Evolutionary conservation across 2,329 filamentous ascomycete genomes (phyloP).

Genomic region (Paecilomyces variotii): DNA sequence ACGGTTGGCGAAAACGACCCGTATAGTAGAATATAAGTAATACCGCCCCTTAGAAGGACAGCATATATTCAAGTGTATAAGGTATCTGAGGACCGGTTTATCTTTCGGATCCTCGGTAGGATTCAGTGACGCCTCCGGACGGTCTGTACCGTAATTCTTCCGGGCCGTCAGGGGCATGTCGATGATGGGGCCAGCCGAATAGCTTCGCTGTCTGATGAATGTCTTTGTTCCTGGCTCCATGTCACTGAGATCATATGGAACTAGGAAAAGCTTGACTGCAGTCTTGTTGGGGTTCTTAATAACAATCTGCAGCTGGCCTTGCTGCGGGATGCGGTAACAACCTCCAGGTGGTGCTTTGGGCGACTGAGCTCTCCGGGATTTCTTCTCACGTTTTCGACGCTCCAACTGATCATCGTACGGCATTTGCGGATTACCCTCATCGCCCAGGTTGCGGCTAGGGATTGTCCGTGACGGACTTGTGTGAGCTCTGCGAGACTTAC

Average conservation of each 20-base stretch:
- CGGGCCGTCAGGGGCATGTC: slow-evolving; percentile 52
- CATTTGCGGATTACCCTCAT: slow-evolving; percentile 2
- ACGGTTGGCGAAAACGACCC: slow-evolving; percentile 92
- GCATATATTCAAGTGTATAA: slow-evolving; percentile 90
- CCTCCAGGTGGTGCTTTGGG: slow-evolving; percentile 71
- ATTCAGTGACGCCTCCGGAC: slow-evolving; percentile 46
- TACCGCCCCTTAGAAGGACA: slow-evolving; percentile 74
- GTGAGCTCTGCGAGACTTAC: slow-evolving; percentile 31
- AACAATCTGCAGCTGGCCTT: slow-evolving; percentile 91
- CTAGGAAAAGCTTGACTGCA: slow-evolving; percentile 87
- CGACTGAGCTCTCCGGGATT: slow-evolving; percentile 51
- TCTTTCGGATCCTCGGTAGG: slow-evolving; percentile 28
- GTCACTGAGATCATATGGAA: slow-evolving; percentile 83
- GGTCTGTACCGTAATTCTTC: slow-evolving; percentile 42
- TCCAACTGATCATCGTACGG: slow-evolving; percentile 21
- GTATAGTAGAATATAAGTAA: slow-evolving; percentile 84
- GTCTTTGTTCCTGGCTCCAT: slow-evolving; percentile 96
- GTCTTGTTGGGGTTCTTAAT: slow-evolving; percentile 99
- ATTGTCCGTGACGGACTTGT: slow-evolving; percentile 19
- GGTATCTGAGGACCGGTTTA: slow-evolving; percentile 73
- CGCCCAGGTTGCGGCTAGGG: slow-evolving; percentile 8
- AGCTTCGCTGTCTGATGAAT: slow-evolving; percentile 88
- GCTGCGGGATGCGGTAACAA: slow-evolving; percentile 86
- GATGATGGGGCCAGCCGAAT: slow-evolving; percentile 77
- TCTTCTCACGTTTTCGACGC: slow-evolving; percentile 45